Conservation (phyloP, 1,284 basidiomycete genomes). For the Moesziomyces sp. region DNA sequence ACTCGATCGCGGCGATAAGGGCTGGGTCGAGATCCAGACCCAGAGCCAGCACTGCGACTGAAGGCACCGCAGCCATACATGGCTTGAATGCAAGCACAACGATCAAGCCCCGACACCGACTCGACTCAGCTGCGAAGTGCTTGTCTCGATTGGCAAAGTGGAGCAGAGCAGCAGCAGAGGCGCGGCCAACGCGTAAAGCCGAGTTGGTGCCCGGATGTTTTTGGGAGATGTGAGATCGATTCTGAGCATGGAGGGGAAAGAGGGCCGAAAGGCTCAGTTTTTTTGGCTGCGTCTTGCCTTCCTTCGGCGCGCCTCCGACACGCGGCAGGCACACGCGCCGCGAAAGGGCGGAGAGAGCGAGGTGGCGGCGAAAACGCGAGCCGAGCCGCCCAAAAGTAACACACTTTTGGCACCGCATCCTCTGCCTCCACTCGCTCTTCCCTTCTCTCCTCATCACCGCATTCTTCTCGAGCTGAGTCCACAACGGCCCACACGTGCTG, state of each 20-base stretch:
- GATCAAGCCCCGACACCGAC: too few species aligned
- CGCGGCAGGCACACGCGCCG: too few species aligned
- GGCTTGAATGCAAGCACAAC: too few species aligned
- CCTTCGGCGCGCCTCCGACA: background rate
- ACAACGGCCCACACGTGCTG: background rate
- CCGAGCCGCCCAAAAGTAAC: slow-evolving; percentile 22
- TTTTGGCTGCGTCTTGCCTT: too few species aligned
- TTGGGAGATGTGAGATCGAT: too few species aligned
- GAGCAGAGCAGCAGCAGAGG: background rate
- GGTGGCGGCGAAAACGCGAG: slow-evolving; percentile 32
- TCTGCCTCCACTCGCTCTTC: slow-evolving; percentile 3
- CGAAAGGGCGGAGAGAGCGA: background rate
- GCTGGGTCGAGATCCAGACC: slow-evolving; percentile 40
- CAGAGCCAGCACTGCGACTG: slow-evolving; percentile 38
- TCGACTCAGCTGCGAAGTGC: too few species aligned
- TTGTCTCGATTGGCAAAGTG: too few species aligned
- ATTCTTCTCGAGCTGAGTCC: background rate
- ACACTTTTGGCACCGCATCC: slow-evolving; percentile 12
- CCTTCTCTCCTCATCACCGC: slow-evolving; percentile 5
- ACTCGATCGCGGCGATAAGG: slow-evolving; percentile 35
- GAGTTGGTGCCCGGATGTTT: background rate
- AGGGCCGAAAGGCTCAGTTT: slow-evolving; percentile 1
- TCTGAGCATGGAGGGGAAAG: too few species aligned
- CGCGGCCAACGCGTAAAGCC: slow-evolving; percentile 2
- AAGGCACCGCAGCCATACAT: background rate